Evolutionary conservation across 768 basidiomycete species (phyloP), one percentile per base, ranked within the genome.

Genomic region (Lactarius tabidus): DNA sequence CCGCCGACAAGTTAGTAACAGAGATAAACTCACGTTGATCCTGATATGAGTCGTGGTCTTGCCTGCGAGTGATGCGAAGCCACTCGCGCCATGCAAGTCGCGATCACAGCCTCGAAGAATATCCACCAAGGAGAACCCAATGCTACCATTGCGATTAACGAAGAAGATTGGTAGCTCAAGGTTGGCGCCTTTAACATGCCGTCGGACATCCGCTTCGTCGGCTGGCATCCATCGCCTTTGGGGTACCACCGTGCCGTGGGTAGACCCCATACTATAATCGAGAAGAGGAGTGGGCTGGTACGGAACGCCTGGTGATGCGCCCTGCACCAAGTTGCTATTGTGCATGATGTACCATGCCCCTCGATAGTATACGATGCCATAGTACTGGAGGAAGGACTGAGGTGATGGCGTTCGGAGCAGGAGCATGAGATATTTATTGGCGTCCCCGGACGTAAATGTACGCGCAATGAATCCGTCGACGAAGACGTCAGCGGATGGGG

Each of bases 161-260:
- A 66, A 66, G 52, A 54, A 66, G 0, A 62, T 12, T 1, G 65
- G 65, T 7, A 62, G 56, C 17, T 54, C 57, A 29, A 66, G 61
- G 9, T 3, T 3, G 39, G 65, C 57, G 9, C 6, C 14, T 38
- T 18, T 7, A 12, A 66, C 60, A n/a, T 57, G 26, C 18, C 65
- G 65, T 15, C 48, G 65, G 15, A 57, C 8, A 39, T 66, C 65
- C 20, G 57, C 61, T 7, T 58, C 57, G 17, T 66, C 51, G 3
- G 33, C 26, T 6, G 65, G 65, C 2, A n/a, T 9, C 65, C 65
- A 66, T 59, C 65, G 65, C 6, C 9, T 9, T 12, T 66, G 65
- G 10, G 56, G 65, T 12, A 66, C 51, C 2, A 66, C 35, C 2
- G 60, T 58, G 9, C 65, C 65, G 2, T 20, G 31, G 6, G 51